Evolutionary conservation across 441 rosid species (phyloP).

Genomic region (Codiaeum variegatum): DNA sequence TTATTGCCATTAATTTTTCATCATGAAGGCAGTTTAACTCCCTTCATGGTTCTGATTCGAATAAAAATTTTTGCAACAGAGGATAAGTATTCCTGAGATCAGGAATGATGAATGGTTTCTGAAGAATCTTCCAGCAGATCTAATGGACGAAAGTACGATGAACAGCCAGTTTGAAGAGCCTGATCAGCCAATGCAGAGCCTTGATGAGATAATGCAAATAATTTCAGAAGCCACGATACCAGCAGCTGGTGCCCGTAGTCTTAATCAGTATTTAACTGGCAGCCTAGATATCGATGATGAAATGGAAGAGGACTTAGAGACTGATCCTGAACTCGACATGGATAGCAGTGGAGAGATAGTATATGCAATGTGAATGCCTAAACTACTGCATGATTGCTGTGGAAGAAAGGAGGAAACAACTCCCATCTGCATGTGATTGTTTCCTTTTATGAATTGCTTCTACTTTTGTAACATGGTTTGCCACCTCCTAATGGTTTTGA

Average conservation of each 20-base stretch:
- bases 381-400: background rate
- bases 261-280: conserved; percentile 65
- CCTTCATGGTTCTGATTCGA: conserved; percentile 3
- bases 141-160: conserved; percentile 55
- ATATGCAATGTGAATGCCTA: conserved; percentile 66
- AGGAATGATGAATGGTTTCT: conserved; percentile 88
- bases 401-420: background rate
- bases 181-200: conserved; percentile 81
- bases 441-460: background rate
- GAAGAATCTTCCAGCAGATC: conserved; percentile 85
- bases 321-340: conserved; percentile 82
- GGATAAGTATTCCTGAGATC: conserved; percentile 84
- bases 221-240: conserved; percentile 90
- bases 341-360: conserved; percentile 97
- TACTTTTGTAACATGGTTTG: conserved; percentile 7
- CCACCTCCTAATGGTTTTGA: background rate
- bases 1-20: background rate
- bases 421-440: background rate
- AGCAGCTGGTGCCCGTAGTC: conserved; percentile 62
- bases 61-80: conserved; percentile 40
- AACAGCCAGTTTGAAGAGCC: conserved; percentile 69
- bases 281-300: conserved; percentile 83
- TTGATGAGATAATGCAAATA: conserved; percentile 92
- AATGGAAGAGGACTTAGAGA: conserved; percentile 85
- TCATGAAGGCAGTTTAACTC: background rate